A percentile compares a stretch with the other conserved stretches of the same genome.
phyloP scores from a whole-genome alignment of 106 monocot genomes.

The Allium sativum region DNA sequence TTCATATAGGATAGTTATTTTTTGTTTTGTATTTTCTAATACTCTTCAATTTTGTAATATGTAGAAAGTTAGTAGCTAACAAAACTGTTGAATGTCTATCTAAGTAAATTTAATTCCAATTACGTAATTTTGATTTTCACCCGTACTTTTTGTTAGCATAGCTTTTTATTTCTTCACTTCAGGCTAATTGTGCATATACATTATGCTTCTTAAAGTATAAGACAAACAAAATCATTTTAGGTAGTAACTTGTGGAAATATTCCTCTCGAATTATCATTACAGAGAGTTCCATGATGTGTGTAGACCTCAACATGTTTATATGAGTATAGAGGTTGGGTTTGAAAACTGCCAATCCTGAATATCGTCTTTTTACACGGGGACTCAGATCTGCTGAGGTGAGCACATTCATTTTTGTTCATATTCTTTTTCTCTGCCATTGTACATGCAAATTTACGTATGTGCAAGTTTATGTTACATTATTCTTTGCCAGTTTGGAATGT shows the following conservation, averaged over 20 bases:
- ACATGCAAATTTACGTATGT: not conserved
- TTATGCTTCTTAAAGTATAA: too few relatives aligned
- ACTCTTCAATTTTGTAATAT: too few relatives aligned
- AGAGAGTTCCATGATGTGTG: conserved; percentile 42
- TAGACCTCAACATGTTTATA: conserved; percentile 47
- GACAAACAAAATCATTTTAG: conserved; percentile 8
- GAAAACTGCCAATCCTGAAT: conserved; percentile 22
- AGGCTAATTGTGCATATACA: too few relatives aligned
- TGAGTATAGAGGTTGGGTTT: conserved; percentile 36
- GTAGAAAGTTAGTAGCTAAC: too few relatives aligned
- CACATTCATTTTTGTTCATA: not conserved
- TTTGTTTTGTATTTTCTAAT: too few relatives aligned
- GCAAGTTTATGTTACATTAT: not conserved
- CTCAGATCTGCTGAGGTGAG: conserved; percentile 29
- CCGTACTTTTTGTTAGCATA: too few relatives aligned
- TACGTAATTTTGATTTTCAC: too few relatives aligned
- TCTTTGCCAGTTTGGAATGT: too few relatives aligned
- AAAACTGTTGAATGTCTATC: too few relatives aligned
- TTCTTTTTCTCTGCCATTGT: not conserved
- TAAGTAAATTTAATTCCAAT: too few relatives aligned
- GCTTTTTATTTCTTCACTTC: too few relatives aligned
- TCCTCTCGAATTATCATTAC: conserved; percentile 26
- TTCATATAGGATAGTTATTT: too few relatives aligned
- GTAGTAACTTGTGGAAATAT: conserved; percentile 33
- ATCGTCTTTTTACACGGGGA: conserved; percentile 28